A percentile compares a stretch with the other conserved stretches of the same genome.
These are phyloP conservation scores for Lindgomyces ingoldianus DNA, from an alignment of 495 filamentous ascomycete genomes.

Conservation along the genomic window DNA sequence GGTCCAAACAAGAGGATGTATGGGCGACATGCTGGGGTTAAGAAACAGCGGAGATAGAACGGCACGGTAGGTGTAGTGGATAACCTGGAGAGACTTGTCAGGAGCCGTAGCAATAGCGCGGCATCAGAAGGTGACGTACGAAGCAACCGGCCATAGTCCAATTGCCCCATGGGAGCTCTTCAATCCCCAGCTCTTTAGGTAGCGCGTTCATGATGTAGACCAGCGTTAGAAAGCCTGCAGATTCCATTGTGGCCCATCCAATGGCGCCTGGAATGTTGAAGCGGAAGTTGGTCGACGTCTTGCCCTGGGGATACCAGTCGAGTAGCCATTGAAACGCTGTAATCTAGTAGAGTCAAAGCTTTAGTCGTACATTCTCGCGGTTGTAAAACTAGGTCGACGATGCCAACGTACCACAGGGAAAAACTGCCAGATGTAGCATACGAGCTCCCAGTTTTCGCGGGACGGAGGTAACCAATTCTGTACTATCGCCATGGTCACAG, in stretches of 20 bases:
- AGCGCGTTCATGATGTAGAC: constrained; percentile 73
- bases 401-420: constrained; percentile 49
- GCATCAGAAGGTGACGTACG: constrained; percentile 42
- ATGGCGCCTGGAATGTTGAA: constrained; percentile 88
- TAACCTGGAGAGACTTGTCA: constrained; percentile 41
- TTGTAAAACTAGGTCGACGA: background rate
- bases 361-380: background rate
- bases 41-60: constrained; percentile 74
- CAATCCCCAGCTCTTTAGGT: constrained; percentile 54
- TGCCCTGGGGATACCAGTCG: constrained; percentile 60
- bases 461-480: constrained; percentile 51
- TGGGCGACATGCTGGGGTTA: constrained; percentile 88
- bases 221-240: constrained; percentile 71
- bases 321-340: constrained; percentile 48
- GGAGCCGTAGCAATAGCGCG: constrained; percentile 4
- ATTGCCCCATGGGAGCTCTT: constrained; percentile 65
- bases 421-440: constrained; percentile 48
- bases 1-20: constrained; percentile 62
- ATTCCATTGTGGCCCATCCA: constrained; percentile 87
- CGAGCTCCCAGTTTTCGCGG: constrained; percentile 53
- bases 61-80: constrained; percentile 89
- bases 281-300: constrained; percentile 71
- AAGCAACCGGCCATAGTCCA: constrained; percentile 66
- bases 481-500: constrained; percentile 43
- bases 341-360: constrained; percentile 36